Base-by-base conservation (phyloP, 169 alveolate species). In the Cryptosporidium meleagridis region DNA sequence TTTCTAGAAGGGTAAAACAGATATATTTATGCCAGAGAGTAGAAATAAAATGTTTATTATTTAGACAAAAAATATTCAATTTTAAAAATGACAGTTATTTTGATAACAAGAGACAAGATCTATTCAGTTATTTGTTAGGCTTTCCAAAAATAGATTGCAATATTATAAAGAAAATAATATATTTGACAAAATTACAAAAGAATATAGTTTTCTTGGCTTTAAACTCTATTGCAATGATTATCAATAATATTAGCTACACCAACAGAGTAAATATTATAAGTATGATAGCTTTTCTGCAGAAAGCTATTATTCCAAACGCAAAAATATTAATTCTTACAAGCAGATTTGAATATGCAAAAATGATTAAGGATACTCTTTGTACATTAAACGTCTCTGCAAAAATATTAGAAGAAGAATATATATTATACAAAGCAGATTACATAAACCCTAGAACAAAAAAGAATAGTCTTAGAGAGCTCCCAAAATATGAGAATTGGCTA, bases 41-140 rank as follows among this genome's bases (percentile, higher is more conserved):
- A n/a, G 31, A 62, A 29, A 31, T 62, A n/a, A 62, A 62, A 18
- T 62, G 71, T n/a, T 1, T 31, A 35, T 21, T 65, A 7, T 65
- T 31, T 37, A 65, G 48, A 6, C 26, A 65, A 33, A 26, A 37
- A 35, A 65, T 21, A 21, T 26, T 26, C 18, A 5, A 29, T 65
- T 33, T 37, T 33, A 37, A 31, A 31, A 31, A 65, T 31, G 29
- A n/a, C 3, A 5, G 62, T 39, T 44, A 16, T 6, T 69, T n/a
- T 18, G 4, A 39, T 4, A 55, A 53, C 18, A 16, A 53, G 4
- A 59, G 58, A 55, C 23, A 35, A 21, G 86, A 73, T 3, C 39
- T 73, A 37, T 53, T 73, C 29, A 59, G 71, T 55, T 73, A 53
- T 18, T 52, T 73, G 39, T 51, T 73, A 26, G 31, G 37, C 9